phyloP scores from a whole-genome alignment of 441 rosid species.

The Erodium texanum region DNA sequence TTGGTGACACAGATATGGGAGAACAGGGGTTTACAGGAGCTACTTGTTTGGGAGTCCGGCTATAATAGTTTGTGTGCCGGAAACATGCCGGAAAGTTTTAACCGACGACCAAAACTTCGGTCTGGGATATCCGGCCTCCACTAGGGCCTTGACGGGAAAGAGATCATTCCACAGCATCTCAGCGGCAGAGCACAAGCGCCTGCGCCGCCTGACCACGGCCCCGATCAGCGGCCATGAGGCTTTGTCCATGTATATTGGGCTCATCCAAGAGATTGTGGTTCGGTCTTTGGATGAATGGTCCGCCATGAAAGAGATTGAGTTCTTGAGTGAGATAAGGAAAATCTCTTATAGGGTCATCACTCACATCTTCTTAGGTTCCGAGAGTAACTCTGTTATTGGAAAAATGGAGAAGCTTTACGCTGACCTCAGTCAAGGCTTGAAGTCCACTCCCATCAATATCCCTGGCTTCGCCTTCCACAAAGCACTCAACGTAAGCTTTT shows the following conservation, averaged over 20 bases:
- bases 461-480: neutral
- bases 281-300: neutral
- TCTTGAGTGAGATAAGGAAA: neutral
- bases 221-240: neutral
- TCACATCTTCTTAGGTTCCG: neutral
- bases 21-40: neutral
- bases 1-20: neutral
- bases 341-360: neutral
- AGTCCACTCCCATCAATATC: neutral
- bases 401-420: neutral
- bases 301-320: neutral
- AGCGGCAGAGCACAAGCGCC: neutral
- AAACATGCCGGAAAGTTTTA: neutral
- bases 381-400: neutral
- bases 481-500: neutral
- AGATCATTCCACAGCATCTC: neutral
- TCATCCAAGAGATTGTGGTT: neutral
- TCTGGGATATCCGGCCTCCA: neutral
- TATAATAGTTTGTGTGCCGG: neutral
- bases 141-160: neutral
- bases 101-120: neutral
- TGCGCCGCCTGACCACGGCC: neutral
- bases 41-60: neutral
- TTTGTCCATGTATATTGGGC: neutral
- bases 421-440: neutral